Evolutionary conservation across 176 grass and related monocot genomes (phyloP).

Genomic region (Bromus sterilis): DNA sequence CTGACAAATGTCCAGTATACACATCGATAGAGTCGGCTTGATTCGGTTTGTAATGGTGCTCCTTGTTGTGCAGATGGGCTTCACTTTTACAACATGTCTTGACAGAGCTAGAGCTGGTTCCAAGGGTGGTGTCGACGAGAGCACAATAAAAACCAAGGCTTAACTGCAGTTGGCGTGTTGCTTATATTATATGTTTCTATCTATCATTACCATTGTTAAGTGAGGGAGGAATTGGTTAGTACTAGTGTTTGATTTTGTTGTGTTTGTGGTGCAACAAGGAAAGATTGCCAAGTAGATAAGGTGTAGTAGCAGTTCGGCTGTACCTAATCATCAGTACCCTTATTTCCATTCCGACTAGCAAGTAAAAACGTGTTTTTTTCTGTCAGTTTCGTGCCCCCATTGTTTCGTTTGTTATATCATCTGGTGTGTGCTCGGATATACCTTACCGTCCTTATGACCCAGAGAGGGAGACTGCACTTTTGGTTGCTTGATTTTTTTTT

Average conservation of each 20-base stretch:
- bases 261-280: conserved; percentile 17
- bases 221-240: conserved; percentile 23
- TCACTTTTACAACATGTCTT: conserved; percentile 23
- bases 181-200: conserved; percentile 31
- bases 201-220: conserved; percentile 26
- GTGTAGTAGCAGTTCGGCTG: conserved; percentile 25
- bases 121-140: not conserved
- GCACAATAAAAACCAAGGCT: conserved; percentile 41
- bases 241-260: conserved; percentile 21
- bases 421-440: not conserved
- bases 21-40: not conserved
- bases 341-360: conserved; percentile 14
- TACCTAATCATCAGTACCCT: conserved; percentile 16
- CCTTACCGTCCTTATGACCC: not conserved
- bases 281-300: conserved; percentile 31
- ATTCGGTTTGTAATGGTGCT: not conserved
- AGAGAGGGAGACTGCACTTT: not conserved
- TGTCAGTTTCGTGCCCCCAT: not conserved
- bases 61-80: conserved; percentile 36
- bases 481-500: not conserved
- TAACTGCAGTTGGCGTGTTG: conserved; percentile 29
- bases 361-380: conserved; percentile 3
- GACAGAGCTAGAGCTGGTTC: conserved; percentile 29
- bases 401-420: not conserved
- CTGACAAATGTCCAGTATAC: not conserved